A percentile compares a stretch with the other conserved stretches of the same genome.
phyloP scores from a whole-genome alignment of 441 rosid species.

The Mallotus japonicus region DNA sequence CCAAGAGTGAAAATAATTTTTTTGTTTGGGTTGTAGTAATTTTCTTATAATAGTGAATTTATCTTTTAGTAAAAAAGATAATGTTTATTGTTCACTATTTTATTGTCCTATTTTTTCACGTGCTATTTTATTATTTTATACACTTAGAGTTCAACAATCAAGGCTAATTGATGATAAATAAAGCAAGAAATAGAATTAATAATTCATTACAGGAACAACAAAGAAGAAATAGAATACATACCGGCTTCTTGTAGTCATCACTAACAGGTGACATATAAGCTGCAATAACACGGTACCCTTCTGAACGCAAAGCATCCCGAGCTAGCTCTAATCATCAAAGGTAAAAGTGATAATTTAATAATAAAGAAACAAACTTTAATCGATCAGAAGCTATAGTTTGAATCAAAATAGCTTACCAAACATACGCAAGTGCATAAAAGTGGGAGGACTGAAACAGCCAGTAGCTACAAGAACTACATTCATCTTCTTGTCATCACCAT shows the following conservation, averaged over 20 bases:
- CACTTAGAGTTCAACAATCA: too few species aligned
- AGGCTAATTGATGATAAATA: background rate
- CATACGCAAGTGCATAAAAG: constrained; percentile 90
- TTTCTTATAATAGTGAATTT: too few species aligned
- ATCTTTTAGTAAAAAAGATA: too few species aligned
- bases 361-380: background rate
- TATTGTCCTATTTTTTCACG: too few species aligned
- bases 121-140: too few species aligned
- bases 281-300: constrained; percentile 74
- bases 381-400: background rate
- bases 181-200: background rate
- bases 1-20: too few species aligned
- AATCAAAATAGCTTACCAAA: constrained; percentile 32
- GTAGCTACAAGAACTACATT: constrained; percentile 74
- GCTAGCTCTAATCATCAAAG: constrained; percentile 64
- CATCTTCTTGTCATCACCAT: constrained; percentile 25
- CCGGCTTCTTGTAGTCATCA: constrained; percentile 81
- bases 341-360: too few species aligned
- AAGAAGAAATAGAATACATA: constrained; percentile 15
- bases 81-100: too few species aligned
- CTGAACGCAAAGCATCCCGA: constrained; percentile 61
- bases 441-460: constrained; percentile 98
- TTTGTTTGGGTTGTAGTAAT: too few species aligned
- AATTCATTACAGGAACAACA: background rate
- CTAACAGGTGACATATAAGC: constrained; percentile 91